A percentile compares a stretch with the other conserved stretches of the same genome.
Evolutionary conservation across 2,329 filamentous ascomycete species (phyloP).

Genomic region (Beauveria medogensis): DNA sequence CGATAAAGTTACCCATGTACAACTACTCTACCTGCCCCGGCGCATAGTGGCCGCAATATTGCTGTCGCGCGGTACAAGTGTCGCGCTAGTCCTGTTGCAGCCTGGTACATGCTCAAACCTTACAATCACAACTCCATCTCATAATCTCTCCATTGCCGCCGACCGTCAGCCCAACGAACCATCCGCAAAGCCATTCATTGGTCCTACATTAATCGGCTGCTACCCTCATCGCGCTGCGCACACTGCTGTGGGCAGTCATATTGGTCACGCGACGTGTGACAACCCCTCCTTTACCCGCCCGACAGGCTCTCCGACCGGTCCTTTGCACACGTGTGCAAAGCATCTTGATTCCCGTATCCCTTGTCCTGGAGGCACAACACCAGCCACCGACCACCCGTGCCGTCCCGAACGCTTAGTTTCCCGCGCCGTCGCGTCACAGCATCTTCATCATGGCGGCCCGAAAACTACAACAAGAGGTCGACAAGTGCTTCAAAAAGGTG

Average conservation of each 20-base stretch:
- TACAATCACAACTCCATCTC: constrained; percentile 5
- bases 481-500: constrained; percentile 99
- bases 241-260: neutral
- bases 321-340: constrained; percentile 1
- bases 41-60: neutral
- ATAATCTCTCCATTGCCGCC: constrained; percentile 2
- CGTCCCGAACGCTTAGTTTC: neutral
- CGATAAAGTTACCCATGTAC: neutral
- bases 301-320: neutral
- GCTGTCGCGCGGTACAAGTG: neutral
- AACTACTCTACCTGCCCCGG: neutral
- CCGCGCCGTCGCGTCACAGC: neutral
- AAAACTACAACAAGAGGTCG: constrained; percentile 96
- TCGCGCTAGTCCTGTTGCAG: constrained; percentile 6
- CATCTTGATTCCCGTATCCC: neutral
- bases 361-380: constrained; percentile 3
- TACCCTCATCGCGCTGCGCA: constrained; percentile 5
- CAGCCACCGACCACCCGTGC: neutral
- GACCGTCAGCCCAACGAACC: constrained; percentile 1
- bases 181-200: neutral
- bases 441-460: constrained; percentile 72
- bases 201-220: neutral
- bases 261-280: constrained; percentile 5
- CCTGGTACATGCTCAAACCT: constrained; percentile 3
- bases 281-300: neutral